Percentiles rank a stretch among this genome's conserved stretches.
These are phyloP conservation scores for Inosperma sp. DNA, from an alignment of 768 basidiomycete species.

Conservation along the genomic window DNA sequence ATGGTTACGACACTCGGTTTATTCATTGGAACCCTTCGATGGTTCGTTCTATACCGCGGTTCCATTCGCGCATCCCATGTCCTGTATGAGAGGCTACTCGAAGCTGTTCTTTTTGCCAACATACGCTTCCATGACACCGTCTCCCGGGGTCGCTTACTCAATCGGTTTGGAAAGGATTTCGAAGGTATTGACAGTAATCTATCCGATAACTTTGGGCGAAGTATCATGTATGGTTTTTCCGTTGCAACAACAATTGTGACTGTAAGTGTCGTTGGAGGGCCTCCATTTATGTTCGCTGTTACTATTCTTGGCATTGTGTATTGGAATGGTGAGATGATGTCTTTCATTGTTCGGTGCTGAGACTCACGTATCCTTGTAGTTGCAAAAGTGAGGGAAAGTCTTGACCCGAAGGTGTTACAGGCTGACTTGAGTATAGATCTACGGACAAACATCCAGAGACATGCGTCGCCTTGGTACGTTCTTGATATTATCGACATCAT, in stretches of 20 bases:
- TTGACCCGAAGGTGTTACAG: not conserved
- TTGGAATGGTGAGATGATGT: constrained; percentile 53
- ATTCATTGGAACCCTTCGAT: constrained; percentile 53
- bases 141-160: constrained; percentile 76
- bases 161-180: constrained; percentile 88
- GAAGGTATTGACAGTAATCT: constrained; percentile 83
- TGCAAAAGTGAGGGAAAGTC: constrained; percentile 30
- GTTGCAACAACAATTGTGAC: constrained; percentile 67
- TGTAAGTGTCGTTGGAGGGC: constrained; percentile 74
- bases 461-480: constrained; percentile 67
- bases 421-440: constrained; percentile 28
- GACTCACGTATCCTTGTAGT: constrained; percentile 20
- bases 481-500: constrained; percentile 45
- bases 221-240: constrained; percentile 65
- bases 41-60: constrained; percentile 74
- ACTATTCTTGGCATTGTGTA: constrained; percentile 57
- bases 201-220: constrained; percentile 82
- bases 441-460: constrained; percentile 75
- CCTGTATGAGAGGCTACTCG: constrained; percentile 71
- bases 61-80: constrained; percentile 78
- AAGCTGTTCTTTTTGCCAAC: constrained; percentile 79
- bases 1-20: constrained; percentile 39
- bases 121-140: constrained; percentile 93
- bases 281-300: constrained; percentile 63
- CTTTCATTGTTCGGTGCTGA: not conserved